Evolutionary conservation across 768 basidiomycete genomes (phyloP), one percentile per base, ranked within the genome.

Genomic region (Butyriboletus loyo): DNA sequence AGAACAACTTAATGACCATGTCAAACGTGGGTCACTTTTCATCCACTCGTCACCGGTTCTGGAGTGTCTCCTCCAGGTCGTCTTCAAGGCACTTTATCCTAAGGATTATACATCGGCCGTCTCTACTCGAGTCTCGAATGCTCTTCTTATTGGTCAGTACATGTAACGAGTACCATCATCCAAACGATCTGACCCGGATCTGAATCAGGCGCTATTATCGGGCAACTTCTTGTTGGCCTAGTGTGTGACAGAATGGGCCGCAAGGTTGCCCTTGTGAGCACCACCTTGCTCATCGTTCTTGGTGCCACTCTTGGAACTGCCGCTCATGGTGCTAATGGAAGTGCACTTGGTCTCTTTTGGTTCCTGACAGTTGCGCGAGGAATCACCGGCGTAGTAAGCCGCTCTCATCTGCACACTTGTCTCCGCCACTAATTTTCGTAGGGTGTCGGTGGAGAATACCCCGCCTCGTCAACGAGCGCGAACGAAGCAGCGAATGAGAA

Each of bases 371-470:
- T 88, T 56, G 83, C 86, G 15, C 75, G 87, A 51, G 88, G 88
- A 37, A 75, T 88, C 31, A 86, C 85, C 24, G 85, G 85, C 19
- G 69, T 86, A 41, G 84, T 84, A 56, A 62, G 79, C 66, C 15
- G 38, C 37, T 35, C 40, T 45, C 21, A 22, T 24, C 38, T 30
- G 21, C 14, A 19, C 6, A 11, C 15, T 25, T 38, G 22, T 17
- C 22, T 46, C 37, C 52, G 9, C 49, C 44, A 30, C 39, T 50
- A 35, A 60, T 39, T 43, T 17, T 46, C 36, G 19, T 49, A 85
- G 77, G 87, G 87, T 53, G 86, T 87, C 13, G 86, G 86, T 32
- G 87, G 87, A 24, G 87, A 89, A 71, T 89, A 90, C 66, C 87
- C 87, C 1, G 85, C 84, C 8, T 85, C 83, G 7, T 84, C 83